Percentiles rank a stretch among this genome's conserved stretches.
Evolutionary conservation across 106 monocot species (phyloP).

Genomic region (Apostasia ramifera): DNA sequence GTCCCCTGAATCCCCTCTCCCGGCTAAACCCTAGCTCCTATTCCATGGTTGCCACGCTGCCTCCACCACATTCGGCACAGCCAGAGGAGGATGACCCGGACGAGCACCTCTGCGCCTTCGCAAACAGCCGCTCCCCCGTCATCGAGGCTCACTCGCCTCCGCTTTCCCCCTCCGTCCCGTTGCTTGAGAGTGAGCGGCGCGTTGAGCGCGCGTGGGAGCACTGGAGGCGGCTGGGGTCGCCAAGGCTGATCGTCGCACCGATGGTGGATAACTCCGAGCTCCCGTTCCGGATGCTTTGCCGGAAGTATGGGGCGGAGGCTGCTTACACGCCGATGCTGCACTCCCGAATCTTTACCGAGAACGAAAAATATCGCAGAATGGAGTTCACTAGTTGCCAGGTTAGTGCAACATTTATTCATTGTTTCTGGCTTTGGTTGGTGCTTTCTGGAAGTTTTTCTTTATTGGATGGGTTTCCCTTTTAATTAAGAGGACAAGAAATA

Average conservation of each 20-base stretch:
- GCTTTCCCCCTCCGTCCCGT: slow-evolving; percentile 6
- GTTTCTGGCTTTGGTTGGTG: too few relatives aligned
- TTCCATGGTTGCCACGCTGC: slow-evolving; percentile 14
- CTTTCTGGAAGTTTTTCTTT: too few relatives aligned
- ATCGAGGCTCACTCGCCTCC: slow-evolving; percentile 6
- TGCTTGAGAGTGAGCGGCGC: slow-evolving; percentile 21
- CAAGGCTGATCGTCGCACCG: slow-evolving; percentile 75
- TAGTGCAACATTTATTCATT: background rate
- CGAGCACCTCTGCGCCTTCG: slow-evolving; percentile 40
- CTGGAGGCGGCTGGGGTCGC: slow-evolving; percentile 70
- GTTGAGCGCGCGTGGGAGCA: slow-evolving; percentile 85
- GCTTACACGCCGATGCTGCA: slow-evolving; percentile 99
- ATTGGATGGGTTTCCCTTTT: too few relatives aligned
- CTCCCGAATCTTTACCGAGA: slow-evolving; percentile 88
- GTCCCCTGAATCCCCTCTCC: background rate
- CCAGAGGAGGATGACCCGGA: slow-evolving; percentile 31
- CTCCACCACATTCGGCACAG: background rate
- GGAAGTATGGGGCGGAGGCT: slow-evolving; percentile 83
- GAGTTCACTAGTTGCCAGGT: slow-evolving; percentile 98
- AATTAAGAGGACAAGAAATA: too few relatives aligned
- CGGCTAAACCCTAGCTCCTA: slow-evolving; percentile 26
- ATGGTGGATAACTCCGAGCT: slow-evolving; percentile 99
- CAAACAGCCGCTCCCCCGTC: slow-evolving; percentile 13
- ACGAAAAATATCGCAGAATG: slow-evolving; percentile 76
- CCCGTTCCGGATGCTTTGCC: slow-evolving; percentile 96